Base-by-base conservation (phyloP, 2,329 filamentous ascomycete genomes). In the Ophiosphaerella herpotricha region DNA sequence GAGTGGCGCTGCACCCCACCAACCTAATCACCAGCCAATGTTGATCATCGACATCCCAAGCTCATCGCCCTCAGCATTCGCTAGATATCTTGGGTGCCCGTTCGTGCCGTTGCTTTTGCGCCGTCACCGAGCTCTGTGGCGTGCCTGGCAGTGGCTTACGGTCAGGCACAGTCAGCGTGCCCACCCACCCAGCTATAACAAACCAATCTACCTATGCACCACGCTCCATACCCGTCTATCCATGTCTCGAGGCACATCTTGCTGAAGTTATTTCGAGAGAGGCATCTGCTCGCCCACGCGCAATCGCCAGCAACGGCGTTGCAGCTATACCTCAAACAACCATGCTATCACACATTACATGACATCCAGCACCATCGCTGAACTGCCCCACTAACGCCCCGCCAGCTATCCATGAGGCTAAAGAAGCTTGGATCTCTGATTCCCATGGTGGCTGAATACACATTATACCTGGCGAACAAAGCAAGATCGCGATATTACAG, bases 381-480 rank as follows among this genome's bases (percentile, higher is more conserved):
- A 14, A 41, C 4, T 18, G 56, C 45, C 54, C 56, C 56, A 57
- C 54, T 50, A 45, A 46, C 24, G 39, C 45, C 45, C 48, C 50
- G 46, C 46, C 43, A 37, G 29, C 50, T 50, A 50, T 50, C 50
- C 50, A 50, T 48, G 46, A 52, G 43, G 50, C 46, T 57, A 48
- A 48, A 26, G 41, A 54, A 45, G 50, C 50, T 50, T 26, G 37
- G 35, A 39, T 46, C 35, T 33, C 35, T 39, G 14, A 41, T 41
- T 33, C 34, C 37, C 35, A 42, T 23, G 32, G 48, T 57, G 55
- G 48, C 48, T 55, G 48, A 52, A 48, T 16, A 26, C 42, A 41
- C 39, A 41, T 18, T 16, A 32, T 16, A 26, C 18, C 18, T 4
- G 18, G 18, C 4, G 18, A 21, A 21, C 18, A 21, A 5, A 3